Evolutionary conservation across 2,329 filamentous ascomycete species (phyloP).

Genomic region (Xylariaceae sp.): DNA sequence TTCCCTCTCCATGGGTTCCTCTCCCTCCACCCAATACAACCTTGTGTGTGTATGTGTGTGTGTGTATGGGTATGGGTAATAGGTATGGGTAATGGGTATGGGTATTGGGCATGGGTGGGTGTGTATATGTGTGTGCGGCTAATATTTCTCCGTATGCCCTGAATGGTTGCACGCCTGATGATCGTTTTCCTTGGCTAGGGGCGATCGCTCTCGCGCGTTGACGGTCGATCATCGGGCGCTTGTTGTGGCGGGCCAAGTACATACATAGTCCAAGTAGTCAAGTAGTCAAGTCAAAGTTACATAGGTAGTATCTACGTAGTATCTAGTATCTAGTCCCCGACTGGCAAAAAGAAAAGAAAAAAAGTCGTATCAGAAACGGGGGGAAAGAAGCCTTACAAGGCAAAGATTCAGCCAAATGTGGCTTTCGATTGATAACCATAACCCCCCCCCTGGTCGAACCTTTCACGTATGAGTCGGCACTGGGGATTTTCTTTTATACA

Average conservation of each 20-base stretch:
- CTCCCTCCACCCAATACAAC: no score
- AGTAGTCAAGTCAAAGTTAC: no score
- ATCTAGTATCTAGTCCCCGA: no score
- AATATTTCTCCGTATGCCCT: neutral
- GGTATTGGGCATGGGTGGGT: no score
- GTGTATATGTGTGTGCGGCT: neutral
- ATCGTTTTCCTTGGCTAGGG: neutral
- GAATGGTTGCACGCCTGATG: neutral
- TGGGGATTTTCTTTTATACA: no score
- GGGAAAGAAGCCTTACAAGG: neutral
- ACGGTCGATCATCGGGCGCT: neutral
- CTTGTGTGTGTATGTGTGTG: no score
- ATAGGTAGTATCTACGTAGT: no score
- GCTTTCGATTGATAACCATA: neutral
- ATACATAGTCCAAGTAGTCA: neutral
- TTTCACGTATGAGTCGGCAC: neutral
- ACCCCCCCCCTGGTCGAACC: neutral
- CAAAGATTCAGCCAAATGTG: neutral
- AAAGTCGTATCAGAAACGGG: neutral
- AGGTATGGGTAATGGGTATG: no score
- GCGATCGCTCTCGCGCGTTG: neutral
- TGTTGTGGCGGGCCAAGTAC: neutral
- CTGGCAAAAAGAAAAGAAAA: no score
- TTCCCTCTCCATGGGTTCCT: no score
- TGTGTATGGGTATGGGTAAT: no score